Evolutionary conservation across 495 filamentous ascomycete species (phyloP).

Genomic region (Annulohypoxylon stygium): DNA sequence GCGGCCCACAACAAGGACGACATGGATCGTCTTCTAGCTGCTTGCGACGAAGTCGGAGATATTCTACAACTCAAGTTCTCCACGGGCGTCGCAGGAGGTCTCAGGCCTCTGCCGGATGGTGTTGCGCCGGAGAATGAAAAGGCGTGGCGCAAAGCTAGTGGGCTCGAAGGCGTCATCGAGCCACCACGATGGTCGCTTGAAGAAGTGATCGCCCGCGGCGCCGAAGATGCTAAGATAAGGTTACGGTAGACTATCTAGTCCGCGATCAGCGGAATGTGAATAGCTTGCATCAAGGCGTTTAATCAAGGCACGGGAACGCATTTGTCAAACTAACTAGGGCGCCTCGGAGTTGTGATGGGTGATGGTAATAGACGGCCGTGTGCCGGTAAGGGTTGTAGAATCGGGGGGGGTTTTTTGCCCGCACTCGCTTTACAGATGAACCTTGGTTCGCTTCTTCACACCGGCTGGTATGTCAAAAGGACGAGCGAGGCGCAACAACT

Average conservation of each 20-base stretch:
- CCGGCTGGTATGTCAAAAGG: constrained; percentile 42
- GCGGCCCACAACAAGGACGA: constrained; percentile 98
- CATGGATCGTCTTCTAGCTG: constrained; percentile 87
- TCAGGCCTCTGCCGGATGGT: constrained; percentile 77
- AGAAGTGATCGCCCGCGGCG: constrained; percentile 83
- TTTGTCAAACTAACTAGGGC: constrained; percentile 48
- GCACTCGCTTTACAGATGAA: constrained; percentile 49
- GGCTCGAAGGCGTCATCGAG: constrained; percentile 63
- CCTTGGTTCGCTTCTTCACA: constrained; percentile 52
- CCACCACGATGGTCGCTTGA: constrained; percentile 86
- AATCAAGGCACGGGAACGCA: constrained; percentile 38
- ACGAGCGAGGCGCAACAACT: constrained; percentile 38
- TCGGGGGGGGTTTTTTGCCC: constrained; percentile 28
- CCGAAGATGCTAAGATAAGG: constrained; percentile 79
- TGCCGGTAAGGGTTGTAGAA: constrained; percentile 40
- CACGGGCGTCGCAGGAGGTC: constrained; percentile 90
- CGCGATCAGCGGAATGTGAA: constrained; percentile 34
- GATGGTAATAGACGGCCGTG: constrained; percentile 38
- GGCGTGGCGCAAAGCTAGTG: constrained; percentile 72
- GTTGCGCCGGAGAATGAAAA: constrained; percentile 77
- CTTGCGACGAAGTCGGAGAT: constrained; percentile 93
- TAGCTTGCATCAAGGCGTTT: constrained; percentile 45
- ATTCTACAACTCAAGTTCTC: constrained; percentile 96
- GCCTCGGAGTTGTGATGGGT: constrained; percentile 49
- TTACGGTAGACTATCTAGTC: constrained; percentile 63